A percentile compares a stretch with the other conserved stretches of the same genome.
phyloP scores from a whole-genome alignment of 306 rosid genomes.

The Vigna reflexopilosa region DNA sequence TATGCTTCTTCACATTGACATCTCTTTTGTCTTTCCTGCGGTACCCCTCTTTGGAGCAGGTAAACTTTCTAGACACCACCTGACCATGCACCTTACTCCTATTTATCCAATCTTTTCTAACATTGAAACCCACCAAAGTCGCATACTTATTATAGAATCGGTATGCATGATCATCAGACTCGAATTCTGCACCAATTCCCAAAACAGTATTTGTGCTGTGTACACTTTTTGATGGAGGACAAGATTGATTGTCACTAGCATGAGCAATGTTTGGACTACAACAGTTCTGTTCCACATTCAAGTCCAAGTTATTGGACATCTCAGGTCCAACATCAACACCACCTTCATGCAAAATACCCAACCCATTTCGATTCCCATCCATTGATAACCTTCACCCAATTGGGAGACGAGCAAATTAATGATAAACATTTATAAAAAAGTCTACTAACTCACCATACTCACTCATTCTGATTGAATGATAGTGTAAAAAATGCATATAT shows the following conservation, averaged over 20 bases:
- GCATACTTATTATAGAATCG: slow-evolving; percentile 65
- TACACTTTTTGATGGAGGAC: slow-evolving; percentile 9
- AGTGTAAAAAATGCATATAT: too few relatives aligned
- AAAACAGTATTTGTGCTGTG: slow-evolving; percentile 26
- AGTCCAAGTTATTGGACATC: slow-evolving; percentile 57
- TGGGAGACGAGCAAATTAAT: slow-evolving; percentile 21
- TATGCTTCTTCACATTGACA: slow-evolving; percentile 61
- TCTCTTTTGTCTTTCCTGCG: slow-evolving; percentile 65
- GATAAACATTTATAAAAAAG: too few relatives aligned
- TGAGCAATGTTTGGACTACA: slow-evolving; percentile 49
- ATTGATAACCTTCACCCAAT: slow-evolving; percentile 53
- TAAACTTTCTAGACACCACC: slow-evolving; percentile 77
- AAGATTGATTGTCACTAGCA: slow-evolving; percentile 40
- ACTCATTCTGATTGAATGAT: too few relatives aligned
- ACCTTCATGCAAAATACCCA: slow-evolving; percentile 45
- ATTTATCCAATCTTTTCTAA: slow-evolving; percentile 77
- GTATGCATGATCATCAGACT: slow-evolving; percentile 72
- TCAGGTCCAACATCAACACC: slow-evolving; percentile 45
- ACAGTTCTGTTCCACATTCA: slow-evolving; percentile 66
- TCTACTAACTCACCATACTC: neutral
- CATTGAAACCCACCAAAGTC: slow-evolving; percentile 62
- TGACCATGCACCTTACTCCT: slow-evolving; percentile 77
- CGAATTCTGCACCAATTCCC: slow-evolving; percentile 59
- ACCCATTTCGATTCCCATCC: slow-evolving; percentile 52
- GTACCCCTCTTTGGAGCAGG: slow-evolving; percentile 75